These are phyloP conservation scores for Pterocarpus macrocarpus DNA, from an alignment of 306 rosid genomes.

Conservation along the genomic window DNA sequence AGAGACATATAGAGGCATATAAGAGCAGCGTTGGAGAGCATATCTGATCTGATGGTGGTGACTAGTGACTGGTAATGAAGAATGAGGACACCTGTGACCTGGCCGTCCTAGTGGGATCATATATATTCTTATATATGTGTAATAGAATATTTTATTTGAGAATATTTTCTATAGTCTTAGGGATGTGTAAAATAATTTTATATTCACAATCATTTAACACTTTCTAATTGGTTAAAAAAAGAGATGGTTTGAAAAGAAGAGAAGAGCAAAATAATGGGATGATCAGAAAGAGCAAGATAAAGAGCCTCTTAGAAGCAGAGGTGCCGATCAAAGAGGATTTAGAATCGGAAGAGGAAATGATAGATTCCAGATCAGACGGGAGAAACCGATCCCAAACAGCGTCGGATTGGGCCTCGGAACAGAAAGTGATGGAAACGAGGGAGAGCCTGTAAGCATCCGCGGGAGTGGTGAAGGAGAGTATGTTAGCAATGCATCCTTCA, in stretches of 20 bases:
- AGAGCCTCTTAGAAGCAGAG: conserved; percentile 22
- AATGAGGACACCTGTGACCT: too few relatives aligned
- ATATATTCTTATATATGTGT: too few relatives aligned
- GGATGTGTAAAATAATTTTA: too few relatives aligned
- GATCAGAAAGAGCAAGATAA: conserved; percentile 12
- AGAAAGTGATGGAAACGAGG: neutral
- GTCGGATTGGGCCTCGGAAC: conserved; percentile 32
- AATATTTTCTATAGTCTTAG: too few relatives aligned
- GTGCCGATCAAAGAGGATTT: neutral
- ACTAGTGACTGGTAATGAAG: too few relatives aligned
- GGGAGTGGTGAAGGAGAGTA: conserved; percentile 29
- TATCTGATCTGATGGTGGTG: too few relatives aligned
- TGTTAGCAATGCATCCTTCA: conserved; percentile 42
- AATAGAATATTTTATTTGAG: too few relatives aligned
- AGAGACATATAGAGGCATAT: too few relatives aligned
- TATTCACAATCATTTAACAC: too few relatives aligned
- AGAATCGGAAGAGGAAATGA: neutral
- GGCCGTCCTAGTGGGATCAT: too few relatives aligned
- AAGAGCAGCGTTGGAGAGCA: too few relatives aligned
- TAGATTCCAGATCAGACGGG: neutral
- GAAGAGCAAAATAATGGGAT: neutral
- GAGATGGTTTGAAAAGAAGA: neutral
- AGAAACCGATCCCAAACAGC: conserved; percentile 25
- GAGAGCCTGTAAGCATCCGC: conserved; percentile 13
- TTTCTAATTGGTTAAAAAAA: too few relatives aligned